phyloP scores from a whole-genome alignment of 441 rosid species.

The Jatropha multifida region DNA sequence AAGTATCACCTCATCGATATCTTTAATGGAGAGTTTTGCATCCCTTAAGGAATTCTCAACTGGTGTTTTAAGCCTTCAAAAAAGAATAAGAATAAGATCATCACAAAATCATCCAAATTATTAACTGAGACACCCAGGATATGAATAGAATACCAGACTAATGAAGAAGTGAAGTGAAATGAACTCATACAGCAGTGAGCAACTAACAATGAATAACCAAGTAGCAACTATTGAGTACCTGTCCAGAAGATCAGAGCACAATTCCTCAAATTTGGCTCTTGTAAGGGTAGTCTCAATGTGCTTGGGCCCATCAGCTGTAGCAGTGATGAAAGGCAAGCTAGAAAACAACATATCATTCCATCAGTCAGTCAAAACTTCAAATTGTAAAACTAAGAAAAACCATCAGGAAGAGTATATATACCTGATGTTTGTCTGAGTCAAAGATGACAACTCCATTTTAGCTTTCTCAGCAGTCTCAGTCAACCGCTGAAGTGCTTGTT shows the following conservation, averaged over 20 bases:
- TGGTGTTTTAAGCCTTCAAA: slow-evolving; percentile 69
- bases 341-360: neutral
- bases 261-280: slow-evolving; percentile 85
- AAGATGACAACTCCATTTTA: slow-evolving; percentile 88
- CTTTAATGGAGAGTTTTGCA: slow-evolving; percentile 76
- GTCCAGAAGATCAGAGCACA: slow-evolving; percentile 86
- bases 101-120: neutral
- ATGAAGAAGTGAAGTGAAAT: neutral
- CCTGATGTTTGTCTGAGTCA: slow-evolving; percentile 84
- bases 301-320: slow-evolving; percentile 95
- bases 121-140: neutral
- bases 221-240: slow-evolving; percentile 39
- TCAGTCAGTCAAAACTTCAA: slow-evolving; percentile 16
- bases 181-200: neutral
- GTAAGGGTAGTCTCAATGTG: slow-evolving; percentile 94
- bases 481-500: slow-evolving; percentile 92
- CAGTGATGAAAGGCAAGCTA: slow-evolving; percentile 96
- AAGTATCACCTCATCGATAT: slow-evolving; percentile 89
- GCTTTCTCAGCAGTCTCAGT: slow-evolving; percentile 99
- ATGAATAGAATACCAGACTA: neutral
- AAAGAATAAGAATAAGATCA: no score
- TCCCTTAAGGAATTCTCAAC: slow-evolving; percentile 81
- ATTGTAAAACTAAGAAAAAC: neutral
- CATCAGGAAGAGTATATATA: neutral
- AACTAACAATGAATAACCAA: neutral